Evolutionary conservation across 805 yeast genomes (phyloP).

Genomic region (Pichia scutulata): DNA sequence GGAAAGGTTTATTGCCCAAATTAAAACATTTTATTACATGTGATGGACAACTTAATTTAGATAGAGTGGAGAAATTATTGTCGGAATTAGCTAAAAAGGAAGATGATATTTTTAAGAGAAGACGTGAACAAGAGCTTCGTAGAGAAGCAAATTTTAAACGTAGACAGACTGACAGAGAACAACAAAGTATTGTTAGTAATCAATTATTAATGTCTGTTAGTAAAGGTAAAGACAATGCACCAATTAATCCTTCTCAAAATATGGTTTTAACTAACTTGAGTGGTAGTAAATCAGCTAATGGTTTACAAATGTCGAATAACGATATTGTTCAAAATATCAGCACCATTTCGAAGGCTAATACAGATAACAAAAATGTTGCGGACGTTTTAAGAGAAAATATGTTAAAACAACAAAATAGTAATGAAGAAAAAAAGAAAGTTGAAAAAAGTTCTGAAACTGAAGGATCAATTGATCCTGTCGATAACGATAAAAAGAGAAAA

Average conservation of each 20-base stretch:
- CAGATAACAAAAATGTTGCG: constrained; percentile 65
- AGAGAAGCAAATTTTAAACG: constrained; percentile 59
- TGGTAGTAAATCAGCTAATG: constrained; percentile 62
- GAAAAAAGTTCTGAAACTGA: constrained; percentile 18
- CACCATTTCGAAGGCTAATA: constrained; percentile 59
- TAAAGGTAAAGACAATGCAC: constrained; percentile 72
- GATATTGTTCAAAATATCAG: constrained; percentile 62
- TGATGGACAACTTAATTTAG: constrained; percentile 76
- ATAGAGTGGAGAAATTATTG: constrained; percentile 68
- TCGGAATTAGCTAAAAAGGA: constrained; percentile 63
- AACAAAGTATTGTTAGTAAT: constrained; percentile 37
- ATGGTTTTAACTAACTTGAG: constrained; percentile 68
- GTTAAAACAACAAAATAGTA: constrained; percentile 8
- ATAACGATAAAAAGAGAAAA: constrained; percentile 16
- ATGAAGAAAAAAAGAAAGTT: constrained; percentile 17
- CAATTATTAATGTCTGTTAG: constrained; percentile 47
- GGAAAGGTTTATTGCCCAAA: constrained; percentile 68
- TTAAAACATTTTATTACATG: constrained; percentile 77
- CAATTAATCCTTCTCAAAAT: constrained; percentile 56
- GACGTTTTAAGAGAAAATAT: constrained; percentile 43
- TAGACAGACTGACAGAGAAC: constrained; percentile 40
- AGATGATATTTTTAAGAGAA: constrained; percentile 62
- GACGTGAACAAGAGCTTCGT: constrained; percentile 63
- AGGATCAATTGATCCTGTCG: constrained; percentile 19
- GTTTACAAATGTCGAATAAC: constrained; percentile 54